Base-by-base conservation (phyloP, 2,329 filamentous ascomycete genomes). In the Sporothrix variecibatus region DNA sequence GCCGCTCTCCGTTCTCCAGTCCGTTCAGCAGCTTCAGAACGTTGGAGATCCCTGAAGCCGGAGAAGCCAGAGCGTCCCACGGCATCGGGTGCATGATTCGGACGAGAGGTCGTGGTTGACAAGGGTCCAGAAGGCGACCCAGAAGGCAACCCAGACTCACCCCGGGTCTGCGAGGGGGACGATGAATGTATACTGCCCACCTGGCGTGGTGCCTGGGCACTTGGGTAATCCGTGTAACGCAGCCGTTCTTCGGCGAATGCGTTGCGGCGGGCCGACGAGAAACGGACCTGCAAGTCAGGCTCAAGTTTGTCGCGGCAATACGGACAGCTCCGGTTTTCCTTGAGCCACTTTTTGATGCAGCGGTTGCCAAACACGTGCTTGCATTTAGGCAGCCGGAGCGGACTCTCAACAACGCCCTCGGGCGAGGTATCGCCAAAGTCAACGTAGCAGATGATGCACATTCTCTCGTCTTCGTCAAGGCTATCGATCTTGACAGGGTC, bases 261-360 rank as follows among this genome's bases (percentile, higher is more conserved):
- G 34, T 65, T 64, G 12, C 58, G 51, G 28, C 12, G 26, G 58
- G 9, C 26, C 12, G n/a, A 1, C 9, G 34, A 67, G 38, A 38
- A 40, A 49, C 28, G 20, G 34, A 73, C 53, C 31, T 80, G 78
- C 74, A 90, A 86, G 1, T 88, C 87, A 2, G 85, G 87, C 31
- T 46, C n/a, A 38, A 92, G 82, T 77, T 90, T 89, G 76, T 89
- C 86, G 34, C 90, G 86, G 79, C 90, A 92, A 78, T 91, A 91
- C 0, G 90, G 90, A 76, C 90, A 92, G 72, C 84, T 90, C 77
- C 90, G 86, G 1, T 88, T 88, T 64, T 91, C 88, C 71, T 88
- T 84, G 58, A 92, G 86, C 90, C 90, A 92, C 77, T 88, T 90
- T 79, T 88, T 89, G 76, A 92, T 89, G 79, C 90, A 92, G 77